phyloP scores from a whole-genome alignment of 331 rosid genomes.

The Acacia pycnantha region DNA sequence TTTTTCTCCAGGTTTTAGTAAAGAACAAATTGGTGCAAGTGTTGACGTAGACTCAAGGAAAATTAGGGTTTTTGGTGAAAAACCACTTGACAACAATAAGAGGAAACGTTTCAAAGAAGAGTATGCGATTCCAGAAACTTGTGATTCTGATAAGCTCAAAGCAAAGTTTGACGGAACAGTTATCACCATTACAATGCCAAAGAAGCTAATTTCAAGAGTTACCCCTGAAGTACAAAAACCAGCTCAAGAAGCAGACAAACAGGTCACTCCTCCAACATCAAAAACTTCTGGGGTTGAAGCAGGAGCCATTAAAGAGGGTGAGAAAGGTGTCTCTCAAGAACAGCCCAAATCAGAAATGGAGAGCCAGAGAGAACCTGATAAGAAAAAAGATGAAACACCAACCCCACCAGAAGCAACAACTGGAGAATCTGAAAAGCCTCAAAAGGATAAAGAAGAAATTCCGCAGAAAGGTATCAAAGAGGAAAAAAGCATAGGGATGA shows the following conservation, averaged over 20 bases:
- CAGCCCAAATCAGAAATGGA: not conserved
- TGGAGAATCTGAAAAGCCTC: not conserved
- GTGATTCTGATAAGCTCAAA: not conserved
- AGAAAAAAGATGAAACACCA: not conserved
- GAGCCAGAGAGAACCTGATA: not conserved
- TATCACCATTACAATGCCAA: constrained; percentile 29
- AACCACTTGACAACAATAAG: not conserved
- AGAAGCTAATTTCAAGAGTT: constrained; percentile 8
- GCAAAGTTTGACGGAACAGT: not conserved
- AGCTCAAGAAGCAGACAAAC: constrained; percentile 9
- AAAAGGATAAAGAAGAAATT: constrained; percentile 7
- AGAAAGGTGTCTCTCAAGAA: not conserved
- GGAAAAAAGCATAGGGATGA: constrained; percentile 6
- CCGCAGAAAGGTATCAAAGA: constrained; percentile 7
- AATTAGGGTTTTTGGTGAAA: not conserved
- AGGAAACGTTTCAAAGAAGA: not conserved
- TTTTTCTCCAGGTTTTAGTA: not conserved
- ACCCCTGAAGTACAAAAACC: not conserved
- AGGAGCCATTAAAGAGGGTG: not conserved
- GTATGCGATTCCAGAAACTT: not conserved
- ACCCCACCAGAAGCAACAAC: not conserved
- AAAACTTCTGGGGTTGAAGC: not conserved
- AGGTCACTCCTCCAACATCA: constrained; percentile 1
- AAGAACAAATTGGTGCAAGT: not conserved
- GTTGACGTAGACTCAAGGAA: not conserved